These are phyloP conservation scores for Trypanosoma rangeli DNA, from an alignment of 208 protist genomes.

Conservation along the genomic window DNA sequence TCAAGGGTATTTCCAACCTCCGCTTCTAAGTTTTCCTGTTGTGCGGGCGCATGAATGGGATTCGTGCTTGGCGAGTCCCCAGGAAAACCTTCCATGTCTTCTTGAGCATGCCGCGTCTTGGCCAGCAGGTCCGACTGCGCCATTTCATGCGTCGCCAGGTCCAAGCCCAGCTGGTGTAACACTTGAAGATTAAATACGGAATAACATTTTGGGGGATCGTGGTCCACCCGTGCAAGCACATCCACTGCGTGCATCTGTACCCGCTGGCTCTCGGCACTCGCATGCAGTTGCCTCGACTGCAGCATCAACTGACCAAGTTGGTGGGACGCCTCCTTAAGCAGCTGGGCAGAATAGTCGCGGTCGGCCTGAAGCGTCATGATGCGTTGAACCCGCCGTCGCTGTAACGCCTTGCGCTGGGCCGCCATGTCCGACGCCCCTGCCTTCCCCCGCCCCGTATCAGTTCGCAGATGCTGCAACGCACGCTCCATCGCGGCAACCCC, in stretches of 20 bases:
- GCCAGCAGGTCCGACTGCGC: background rate
- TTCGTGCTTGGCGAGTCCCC: background rate
- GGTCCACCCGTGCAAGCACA: background rate
- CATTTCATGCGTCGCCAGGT: slow-evolving; percentile 7
- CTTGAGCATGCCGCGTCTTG: background rate
- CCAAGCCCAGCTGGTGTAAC: slow-evolving; percentile 1
- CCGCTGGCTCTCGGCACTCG: background rate
- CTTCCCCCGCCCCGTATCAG: slow-evolving; percentile 3
- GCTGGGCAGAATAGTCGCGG: background rate
- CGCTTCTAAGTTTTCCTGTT: background rate
- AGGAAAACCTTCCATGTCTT: background rate
- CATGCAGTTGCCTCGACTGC: no score
- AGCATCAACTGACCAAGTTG: no score
- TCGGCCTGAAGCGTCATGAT: background rate
- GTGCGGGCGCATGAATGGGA: background rate
- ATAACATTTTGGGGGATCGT: background rate
- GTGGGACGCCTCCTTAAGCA: no score
- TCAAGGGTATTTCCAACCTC: background rate
- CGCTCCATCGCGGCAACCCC: slow-evolving; percentile 3
- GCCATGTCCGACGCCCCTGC: background rate
- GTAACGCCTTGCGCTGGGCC: slow-evolving; percentile 9
- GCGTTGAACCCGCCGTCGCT: slow-evolving; percentile 9
- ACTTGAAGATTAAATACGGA: background rate
- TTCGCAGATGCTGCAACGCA: slow-evolving; percentile 15
- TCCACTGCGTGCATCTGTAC: background rate